Base-by-base conservation (phyloP, 768 basidiomycete species). In the Termitomyces sp. region DNA sequence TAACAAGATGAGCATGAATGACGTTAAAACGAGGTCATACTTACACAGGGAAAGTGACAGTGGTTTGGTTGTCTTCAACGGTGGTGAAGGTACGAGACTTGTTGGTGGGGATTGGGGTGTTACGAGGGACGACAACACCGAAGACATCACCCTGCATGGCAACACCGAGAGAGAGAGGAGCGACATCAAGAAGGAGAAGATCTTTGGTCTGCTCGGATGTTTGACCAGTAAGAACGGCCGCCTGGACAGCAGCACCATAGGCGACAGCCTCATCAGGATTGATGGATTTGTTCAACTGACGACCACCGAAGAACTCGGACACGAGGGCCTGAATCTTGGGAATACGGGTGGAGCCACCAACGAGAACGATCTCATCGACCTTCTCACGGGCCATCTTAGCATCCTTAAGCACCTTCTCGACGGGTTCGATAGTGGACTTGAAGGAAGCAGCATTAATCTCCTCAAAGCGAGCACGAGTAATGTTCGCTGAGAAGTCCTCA, bases 81-180 rank as follows among this genome's bases (percentile, higher is more conserved):
- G 97, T 99, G 65, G 97, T 99, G 84, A 99, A 99, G 50, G 91
- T 91, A 70, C 97, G 84, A 40, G 94, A 95, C 80, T 98, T 99
- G 86, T 95, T 98, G 71, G 96, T 94, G 56, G 97, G 97, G 74
- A 99, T 98, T 67, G 96, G 94, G 63, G 97, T 98, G 83, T 99
- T 99, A 66, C 97, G 91, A 70, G 96, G 96, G 66, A 99, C 94
- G 68, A 99, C 97, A 61, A 98, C 90, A 80, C 97, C 97, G 74
- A 99, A 99, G 71, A 99, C 92, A 71, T 99, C 97, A 69, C 97
- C 97, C 75, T 99, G 97, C 97, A 99, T 99, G 73, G 97, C 97
- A 64, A 99, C 97, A 87, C 96, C 96, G 67, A 99, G 90, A 60
- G 95, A 98, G 57, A 99, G 83, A 63, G 97, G 96, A 62, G 97